These are phyloP conservation scores for Phylloboletellus chloephorus DNA, from an alignment of 1,284 basidiomycete species.

Conservation along the genomic window DNA sequence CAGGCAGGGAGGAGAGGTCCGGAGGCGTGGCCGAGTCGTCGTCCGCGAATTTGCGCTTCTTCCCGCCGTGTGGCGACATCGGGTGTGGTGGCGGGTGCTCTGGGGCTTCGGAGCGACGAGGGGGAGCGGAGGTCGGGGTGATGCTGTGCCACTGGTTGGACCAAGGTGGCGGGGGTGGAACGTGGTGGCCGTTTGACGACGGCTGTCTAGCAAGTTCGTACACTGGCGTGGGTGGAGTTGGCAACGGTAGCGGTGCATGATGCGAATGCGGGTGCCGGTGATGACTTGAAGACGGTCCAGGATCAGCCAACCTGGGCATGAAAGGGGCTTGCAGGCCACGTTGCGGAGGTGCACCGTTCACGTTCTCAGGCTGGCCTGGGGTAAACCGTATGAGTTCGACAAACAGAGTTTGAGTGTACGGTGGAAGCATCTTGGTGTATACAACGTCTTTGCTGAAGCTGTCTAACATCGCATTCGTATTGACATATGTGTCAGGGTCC, in stretches of 20 bases:
- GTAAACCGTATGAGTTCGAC: constrained; percentile 67
- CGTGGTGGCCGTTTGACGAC: constrained; percentile 31
- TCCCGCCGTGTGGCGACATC: constrained; percentile 31
- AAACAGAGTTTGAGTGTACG: constrained; percentile 62
- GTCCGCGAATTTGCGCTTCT: constrained; percentile 43
- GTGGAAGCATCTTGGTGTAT: constrained; percentile 58
- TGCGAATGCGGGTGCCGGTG: constrained; percentile 26
- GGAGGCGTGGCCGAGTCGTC: constrained; percentile 35
- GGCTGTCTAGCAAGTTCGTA: constrained; percentile 32
- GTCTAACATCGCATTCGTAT: constrained; percentile 67
- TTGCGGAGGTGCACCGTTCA: constrained; percentile 25
- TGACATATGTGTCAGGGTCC: constrained; percentile 55
- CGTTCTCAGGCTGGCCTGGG: constrained; percentile 42
- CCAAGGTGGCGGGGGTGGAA: constrained; percentile 66
- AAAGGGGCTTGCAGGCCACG: constrained; percentile 23
- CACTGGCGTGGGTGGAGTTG: constrained; percentile 32
- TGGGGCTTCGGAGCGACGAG: constrained; percentile 24
- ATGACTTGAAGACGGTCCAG: constrained; percentile 28
- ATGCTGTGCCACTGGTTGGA: constrained; percentile 48
- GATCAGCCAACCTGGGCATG: constrained; percentile 26
- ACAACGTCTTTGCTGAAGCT: constrained; percentile 66
- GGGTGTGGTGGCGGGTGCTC: constrained; percentile 25
- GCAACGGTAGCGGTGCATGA: constrained; percentile 32
- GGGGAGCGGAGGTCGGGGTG: constrained; percentile 12
- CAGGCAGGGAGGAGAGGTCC: constrained; percentile 13